Base-by-base conservation (phyloP, 225 moss, liverwort and hornwort species). In the Sphagnum tenellum region DNA sequence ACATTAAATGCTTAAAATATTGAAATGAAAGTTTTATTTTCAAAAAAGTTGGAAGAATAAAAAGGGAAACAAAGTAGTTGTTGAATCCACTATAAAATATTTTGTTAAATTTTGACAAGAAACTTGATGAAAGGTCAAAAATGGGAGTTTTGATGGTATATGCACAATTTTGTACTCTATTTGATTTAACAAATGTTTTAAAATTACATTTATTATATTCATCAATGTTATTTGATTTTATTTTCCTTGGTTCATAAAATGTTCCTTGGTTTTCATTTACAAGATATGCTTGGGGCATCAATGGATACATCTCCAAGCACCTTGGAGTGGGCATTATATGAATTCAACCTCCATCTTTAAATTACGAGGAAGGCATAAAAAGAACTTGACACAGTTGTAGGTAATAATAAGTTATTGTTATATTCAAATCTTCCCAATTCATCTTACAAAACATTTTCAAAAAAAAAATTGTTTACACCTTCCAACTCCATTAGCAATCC, bases 61-160 rank as follows among this genome's bases (percentile, higher is more conserved):
- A 3, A 29, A 29, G 29, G 29, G 29, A 29, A 29, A 29, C 29
- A 29, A 29, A 29, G 11, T 13, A 29, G 1, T 29, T 29, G 29
- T 29, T 29, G 29, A 29, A 29, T 29, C 29, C 29, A 29, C 29
- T 29, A 29, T 29, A 13, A 58, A 58, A 58, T 44, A 13, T 58
- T 58, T 58, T 58, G 14, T 58, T 44, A 44, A 58, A 13, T 44
- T 11, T 13, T 13, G 58, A 44, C 11, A 44, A 58, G 3, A 13
- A 13, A 13, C 58, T 58, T 3, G 58, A 58, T 8, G 4, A 58
- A 7, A 58, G 44, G 4, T 2, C 9, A 2, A 58, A 13, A 13
- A 58, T 58, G 58, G 11, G 14, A 13, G 58, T 58, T 13, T 58
- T 58, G 6, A 13, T 58, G 58, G 58, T 58, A 58, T 56, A 11